phyloP scores from a whole-genome alignment of 495 filamentous ascomycete genomes.

The Neurospora tetraspora region DNA sequence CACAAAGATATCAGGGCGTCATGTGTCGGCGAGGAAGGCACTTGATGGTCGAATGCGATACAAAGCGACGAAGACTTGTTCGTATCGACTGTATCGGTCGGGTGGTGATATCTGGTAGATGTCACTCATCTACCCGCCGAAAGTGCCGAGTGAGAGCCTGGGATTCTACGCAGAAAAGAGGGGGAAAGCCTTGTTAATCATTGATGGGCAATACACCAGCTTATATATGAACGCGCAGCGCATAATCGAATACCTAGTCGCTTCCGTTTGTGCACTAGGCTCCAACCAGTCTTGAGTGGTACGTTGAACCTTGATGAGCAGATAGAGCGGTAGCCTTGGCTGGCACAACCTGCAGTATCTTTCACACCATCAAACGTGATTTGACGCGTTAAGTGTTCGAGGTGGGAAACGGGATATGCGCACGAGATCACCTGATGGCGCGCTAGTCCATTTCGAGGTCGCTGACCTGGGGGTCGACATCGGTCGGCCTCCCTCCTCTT shows the following conservation, averaged over 20 bases:
- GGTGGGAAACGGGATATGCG: conserved; percentile 3
- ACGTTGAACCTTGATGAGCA: neutral
- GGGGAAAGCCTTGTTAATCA: neutral
- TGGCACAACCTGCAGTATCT: neutral
- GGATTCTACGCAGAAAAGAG: neutral
- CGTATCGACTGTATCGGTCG: neutral
- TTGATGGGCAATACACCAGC: neutral
- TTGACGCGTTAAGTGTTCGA: conserved; percentile 16
- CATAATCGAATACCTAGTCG: neutral
- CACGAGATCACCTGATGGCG: conserved; percentile 19
- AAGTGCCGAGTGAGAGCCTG: neutral
- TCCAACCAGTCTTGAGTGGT: neutral
- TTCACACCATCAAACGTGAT: conserved; percentile 16
- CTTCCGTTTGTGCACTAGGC: neutral
- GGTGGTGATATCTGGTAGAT: neutral
- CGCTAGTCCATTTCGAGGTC: conserved; percentile 8
- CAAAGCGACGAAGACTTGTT: neutral
- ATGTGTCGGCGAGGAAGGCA: neutral
- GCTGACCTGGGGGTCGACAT: neutral
- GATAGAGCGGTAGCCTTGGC: neutral
- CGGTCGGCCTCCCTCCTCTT: neutral
- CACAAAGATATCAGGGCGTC: neutral
- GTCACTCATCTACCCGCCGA: neutral
- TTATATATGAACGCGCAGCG: neutral
- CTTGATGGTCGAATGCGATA: neutral